Base-by-base conservation (phyloP, 805 yeast species). In the Candida montana region DNA sequence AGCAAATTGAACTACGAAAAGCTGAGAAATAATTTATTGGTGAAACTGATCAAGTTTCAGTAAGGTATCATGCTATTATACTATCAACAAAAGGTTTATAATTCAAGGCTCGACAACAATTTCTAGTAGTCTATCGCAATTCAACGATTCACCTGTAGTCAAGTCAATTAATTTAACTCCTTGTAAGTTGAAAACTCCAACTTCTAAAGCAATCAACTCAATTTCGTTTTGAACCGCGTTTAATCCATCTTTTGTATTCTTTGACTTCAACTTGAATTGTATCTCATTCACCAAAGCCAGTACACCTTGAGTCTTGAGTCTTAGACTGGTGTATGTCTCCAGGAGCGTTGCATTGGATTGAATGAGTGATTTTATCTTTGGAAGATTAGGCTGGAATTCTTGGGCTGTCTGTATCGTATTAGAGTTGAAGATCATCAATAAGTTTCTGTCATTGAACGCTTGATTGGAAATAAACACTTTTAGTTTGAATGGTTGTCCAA, bases 101-200 rank as follows among this genome's bases (percentile, higher is more conserved):
- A 21, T 28, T 31, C 20, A 31, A 39, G 39, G 45, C 32, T 54
- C 56, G 18, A 56, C 53, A 7, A 84, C 87, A 2, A 85, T 83
- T 51, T 83, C 89, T 29, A 85, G 65, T 40, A 84, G 62, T 44
- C 76, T 72, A 1, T 88, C 89, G 55, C 85, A 81, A 46, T 79
- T 89, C 47, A 79, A 69, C 2, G 77, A 73, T 42, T 83, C 90
- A 3, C 90, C 87, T 16, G 79, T 71, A 29, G 58, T 53, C 10
- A 77, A 64, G 53, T 85, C 95, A 35, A 79, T 70, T 12, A 86
- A 66, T 43, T 74, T 74, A n/a, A 83, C 70, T 2, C 85, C 88
- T 41, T 74, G 78, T 17, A 86, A 61, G 33, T 75, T 74, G 55
- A 73, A 79, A 7, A 81, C 69, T 0, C 95, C 95, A 48, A 70